These are phyloP conservation scores for Trichoderma lentiforme DNA, from an alignment of 2,329 filamentous ascomycete species.

Conservation along the genomic window DNA sequence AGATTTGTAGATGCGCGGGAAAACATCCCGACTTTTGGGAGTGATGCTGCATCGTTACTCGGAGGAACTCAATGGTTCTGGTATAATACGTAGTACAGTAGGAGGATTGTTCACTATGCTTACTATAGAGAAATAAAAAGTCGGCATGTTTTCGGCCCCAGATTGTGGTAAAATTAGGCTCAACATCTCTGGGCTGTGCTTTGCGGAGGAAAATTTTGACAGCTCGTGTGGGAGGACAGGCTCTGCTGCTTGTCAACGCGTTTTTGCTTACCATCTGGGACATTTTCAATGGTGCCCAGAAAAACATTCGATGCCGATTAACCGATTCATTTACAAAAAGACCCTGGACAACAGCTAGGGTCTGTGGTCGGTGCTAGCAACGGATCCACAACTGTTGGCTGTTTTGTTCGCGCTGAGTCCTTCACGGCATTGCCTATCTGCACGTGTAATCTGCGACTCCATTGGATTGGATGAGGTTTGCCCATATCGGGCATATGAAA, in stretches of 20 bases:
- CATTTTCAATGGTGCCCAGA: not conserved
- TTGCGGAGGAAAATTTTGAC: not conserved
- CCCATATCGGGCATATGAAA: not conserved
- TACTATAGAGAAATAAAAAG: not conserved
- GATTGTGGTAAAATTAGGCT: not conserved
- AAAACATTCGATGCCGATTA: not conserved
- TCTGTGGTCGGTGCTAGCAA: not conserved
- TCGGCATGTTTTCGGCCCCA: not conserved
- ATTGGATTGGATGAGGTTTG: not conserved
- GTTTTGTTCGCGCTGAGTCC: not conserved
- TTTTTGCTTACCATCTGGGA: not conserved
- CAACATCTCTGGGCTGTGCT: not conserved
- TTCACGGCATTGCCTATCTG: not conserved
- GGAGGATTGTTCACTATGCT: not conserved
- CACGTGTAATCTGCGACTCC: not conserved
- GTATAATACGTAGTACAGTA: not conserved
- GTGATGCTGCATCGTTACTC: not conserved
- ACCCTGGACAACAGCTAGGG: not conserved
- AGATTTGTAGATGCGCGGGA: not conserved
- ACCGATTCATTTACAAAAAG: constrained; percentile 10
- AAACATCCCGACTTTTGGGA: not conserved
- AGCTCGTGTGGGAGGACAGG: not conserved
- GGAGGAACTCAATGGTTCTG: not conserved
- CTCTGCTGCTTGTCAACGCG: not conserved
- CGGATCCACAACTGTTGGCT: not conserved